Evolutionary conservation across 768 basidiomycete genomes (phyloP).

Genomic region (Boletus sp.): DNA sequence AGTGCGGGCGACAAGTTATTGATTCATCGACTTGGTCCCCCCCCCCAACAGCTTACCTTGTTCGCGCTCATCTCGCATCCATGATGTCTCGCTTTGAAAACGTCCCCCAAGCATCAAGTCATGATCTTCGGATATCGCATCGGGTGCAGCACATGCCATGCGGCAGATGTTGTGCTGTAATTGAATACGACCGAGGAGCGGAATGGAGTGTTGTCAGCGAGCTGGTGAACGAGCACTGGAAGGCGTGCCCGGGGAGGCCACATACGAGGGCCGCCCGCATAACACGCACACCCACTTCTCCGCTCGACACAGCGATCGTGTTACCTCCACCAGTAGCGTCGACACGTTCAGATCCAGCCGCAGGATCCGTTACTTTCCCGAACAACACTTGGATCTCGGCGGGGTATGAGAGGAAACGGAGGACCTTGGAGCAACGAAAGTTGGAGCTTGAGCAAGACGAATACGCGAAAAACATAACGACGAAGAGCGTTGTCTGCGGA

Average conservation of each 20-base stretch:
- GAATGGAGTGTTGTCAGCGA: slow-evolving; percentile 26
- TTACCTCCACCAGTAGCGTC: slow-evolving; percentile 3
- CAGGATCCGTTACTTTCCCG: neutral
- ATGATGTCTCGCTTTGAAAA: slow-evolving; percentile 20
- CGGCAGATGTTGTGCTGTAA: slow-evolving; percentile 23
- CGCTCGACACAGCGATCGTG: slow-evolving; percentile 8
- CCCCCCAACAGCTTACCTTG: slow-evolving; percentile 11
- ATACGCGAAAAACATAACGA: slow-evolving; percentile 20
- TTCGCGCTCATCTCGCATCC: slow-evolving; percentile 1
- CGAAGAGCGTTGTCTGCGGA: slow-evolving; percentile 27
- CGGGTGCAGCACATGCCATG: slow-evolving; percentile 21
- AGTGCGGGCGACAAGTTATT: slow-evolving; percentile 2
- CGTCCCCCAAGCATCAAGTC: slow-evolving; percentile 1
- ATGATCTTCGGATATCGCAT: slow-evolving; percentile 13
- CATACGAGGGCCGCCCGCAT: slow-evolving; percentile 10
- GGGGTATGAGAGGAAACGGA: slow-evolving; percentile 29
- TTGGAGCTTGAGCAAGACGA: slow-evolving; percentile 29
- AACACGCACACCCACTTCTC: slow-evolving; percentile 11
- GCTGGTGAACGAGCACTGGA: slow-evolving; percentile 28
- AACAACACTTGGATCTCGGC: slow-evolving; percentile 11
- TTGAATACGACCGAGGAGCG: slow-evolving; percentile 27
- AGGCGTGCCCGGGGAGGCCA: slow-evolving; percentile 24
- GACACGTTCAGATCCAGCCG: neutral
- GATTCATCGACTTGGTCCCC: slow-evolving; percentile 2
- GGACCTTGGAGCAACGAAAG: slow-evolving; percentile 27